Conservation (phyloP, 805 yeast genomes). For the Candida suzukii region DNA sequence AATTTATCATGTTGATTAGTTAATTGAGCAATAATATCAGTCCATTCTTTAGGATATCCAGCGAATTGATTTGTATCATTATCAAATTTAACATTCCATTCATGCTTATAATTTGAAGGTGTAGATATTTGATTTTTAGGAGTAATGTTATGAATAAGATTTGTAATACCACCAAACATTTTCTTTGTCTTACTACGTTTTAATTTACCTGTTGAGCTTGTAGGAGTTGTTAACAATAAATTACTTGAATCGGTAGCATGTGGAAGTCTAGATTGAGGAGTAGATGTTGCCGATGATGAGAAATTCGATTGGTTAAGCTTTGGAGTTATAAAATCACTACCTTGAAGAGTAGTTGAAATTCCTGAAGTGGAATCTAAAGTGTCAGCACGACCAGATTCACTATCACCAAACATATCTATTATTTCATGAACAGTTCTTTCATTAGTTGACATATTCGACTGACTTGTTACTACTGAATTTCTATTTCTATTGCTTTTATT, state of each 20-base stretch:
- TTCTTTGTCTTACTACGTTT: slow-evolving; percentile 37
- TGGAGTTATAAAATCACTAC: background rate
- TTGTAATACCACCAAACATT: slow-evolving; percentile 53
- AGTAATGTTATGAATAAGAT: slow-evolving; percentile 20
- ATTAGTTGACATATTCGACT: slow-evolving; percentile 2
- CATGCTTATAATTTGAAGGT: slow-evolving; percentile 85
- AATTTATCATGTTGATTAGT: slow-evolving; percentile 28
- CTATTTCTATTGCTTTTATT: too few species aligned
- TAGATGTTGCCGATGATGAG: too few species aligned
- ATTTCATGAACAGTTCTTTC: slow-evolving; percentile 10
- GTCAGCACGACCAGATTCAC: too few species aligned
- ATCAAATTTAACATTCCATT: slow-evolving; percentile 91
- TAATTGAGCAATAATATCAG: slow-evolving; percentile 58
- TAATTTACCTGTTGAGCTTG: background rate
- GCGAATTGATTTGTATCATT: slow-evolving; percentile 78
- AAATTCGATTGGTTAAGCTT: background rate
- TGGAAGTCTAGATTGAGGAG: background rate
- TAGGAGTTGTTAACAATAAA: background rate
- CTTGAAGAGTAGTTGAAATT: too few species aligned
- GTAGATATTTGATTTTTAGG: slow-evolving; percentile 52
- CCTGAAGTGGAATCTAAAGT: background rate
- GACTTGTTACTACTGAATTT: background rate
- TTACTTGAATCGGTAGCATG: background rate
- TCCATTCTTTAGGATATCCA: slow-evolving; percentile 94
- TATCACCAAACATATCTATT: slow-evolving; percentile 5